A percentile compares a stretch with the other conserved stretches of the same genome.
Evolutionary conservation across 2,329 filamentous ascomycete species (phyloP).

Genomic region (Alternaria sp.): DNA sequence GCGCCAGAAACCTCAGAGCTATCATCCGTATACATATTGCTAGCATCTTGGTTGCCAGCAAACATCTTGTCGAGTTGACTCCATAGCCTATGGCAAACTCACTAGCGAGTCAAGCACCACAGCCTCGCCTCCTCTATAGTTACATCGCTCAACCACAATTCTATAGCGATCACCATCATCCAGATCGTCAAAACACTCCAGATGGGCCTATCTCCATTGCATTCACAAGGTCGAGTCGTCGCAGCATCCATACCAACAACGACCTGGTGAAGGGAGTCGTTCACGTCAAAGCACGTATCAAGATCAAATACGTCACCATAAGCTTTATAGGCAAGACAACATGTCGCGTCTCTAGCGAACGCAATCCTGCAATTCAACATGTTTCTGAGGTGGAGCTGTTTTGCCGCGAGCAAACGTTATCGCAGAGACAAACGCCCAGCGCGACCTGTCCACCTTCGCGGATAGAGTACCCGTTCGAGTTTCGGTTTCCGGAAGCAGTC

Average conservation of each 20-base stretch:
- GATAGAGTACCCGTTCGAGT: constrained; percentile 33
- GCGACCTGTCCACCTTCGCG: constrained; percentile 23
- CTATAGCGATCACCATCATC: constrained; percentile 29
- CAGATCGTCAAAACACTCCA: constrained; percentile 25
- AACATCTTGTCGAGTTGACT: not conserved
- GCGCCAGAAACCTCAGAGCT: not conserved
- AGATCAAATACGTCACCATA: constrained; percentile 24
- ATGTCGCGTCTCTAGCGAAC: constrained; percentile 26
- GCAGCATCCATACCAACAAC: constrained; percentile 31
- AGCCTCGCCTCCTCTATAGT: constrained; percentile 25
- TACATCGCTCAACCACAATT: constrained; percentile 26
- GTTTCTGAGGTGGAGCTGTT: constrained; percentile 23
- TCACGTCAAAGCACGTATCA: constrained; percentile 21
- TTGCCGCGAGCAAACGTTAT: constrained; percentile 19
- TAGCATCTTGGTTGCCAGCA: not conserved
- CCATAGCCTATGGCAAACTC: constrained; percentile 9
- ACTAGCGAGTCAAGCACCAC: constrained; percentile 10
- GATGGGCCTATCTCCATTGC: constrained; percentile 27
- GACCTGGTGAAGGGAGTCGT: constrained; percentile 31
- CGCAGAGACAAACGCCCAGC: constrained; percentile 16
- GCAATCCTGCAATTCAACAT: constrained; percentile 23
- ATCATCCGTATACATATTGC: not conserved
- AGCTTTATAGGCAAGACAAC: constrained; percentile 28
- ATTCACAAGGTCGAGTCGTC: constrained; percentile 25
- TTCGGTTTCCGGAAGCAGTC: constrained; percentile 31